A percentile compares a stretch with the other conserved stretches of the same genome.
Evolutionary conservation across 2,329 filamentous ascomycete genomes (phyloP).

Genomic region (Paecilomyces dactylethromorphus): DNA sequence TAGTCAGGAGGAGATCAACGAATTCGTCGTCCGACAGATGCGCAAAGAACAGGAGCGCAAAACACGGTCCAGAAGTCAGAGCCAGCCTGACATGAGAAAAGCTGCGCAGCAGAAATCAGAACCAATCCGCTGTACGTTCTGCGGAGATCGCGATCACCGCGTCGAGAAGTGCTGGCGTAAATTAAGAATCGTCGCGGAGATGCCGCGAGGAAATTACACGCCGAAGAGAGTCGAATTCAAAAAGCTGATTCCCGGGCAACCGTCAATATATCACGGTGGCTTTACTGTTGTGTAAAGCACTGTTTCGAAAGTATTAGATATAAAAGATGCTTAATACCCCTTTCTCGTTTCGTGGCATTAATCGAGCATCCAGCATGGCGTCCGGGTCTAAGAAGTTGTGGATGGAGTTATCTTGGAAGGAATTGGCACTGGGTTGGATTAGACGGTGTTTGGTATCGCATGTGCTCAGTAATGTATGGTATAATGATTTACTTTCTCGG

Average conservation of each 20-base stretch:
- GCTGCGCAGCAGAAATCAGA: slow-evolving; percentile 1
- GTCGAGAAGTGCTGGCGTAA: slow-evolving; percentile 17
- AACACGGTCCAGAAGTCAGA: slow-evolving; percentile 13
- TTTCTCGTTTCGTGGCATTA: neutral
- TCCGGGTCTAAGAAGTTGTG: neutral
- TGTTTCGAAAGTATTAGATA: neutral
- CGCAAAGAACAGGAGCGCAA: slow-evolving; percentile 15
- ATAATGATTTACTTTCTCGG: neutral
- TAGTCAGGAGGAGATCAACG: slow-evolving; percentile 23
- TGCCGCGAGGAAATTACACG: slow-evolving; percentile 14
- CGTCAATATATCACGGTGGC: slow-evolving; percentile 17
- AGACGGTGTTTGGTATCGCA: neutral
- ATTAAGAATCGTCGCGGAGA: slow-evolving; percentile 17
- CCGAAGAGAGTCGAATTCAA: slow-evolving; percentile 17
- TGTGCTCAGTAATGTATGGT: neutral
- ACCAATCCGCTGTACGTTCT: slow-evolving; percentile 14
- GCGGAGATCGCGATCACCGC: slow-evolving; percentile 15
- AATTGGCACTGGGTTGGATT: neutral
- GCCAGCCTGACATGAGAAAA: slow-evolving; percentile 12
- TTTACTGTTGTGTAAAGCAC: slow-evolving; percentile 12
- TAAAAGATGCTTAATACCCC: neutral
- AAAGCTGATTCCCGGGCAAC: slow-evolving; percentile 13
- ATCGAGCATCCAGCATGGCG: neutral
- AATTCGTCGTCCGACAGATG: slow-evolving; percentile 22
- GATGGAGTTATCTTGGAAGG: neutral